Base-by-base conservation (phyloP, 2,329 filamentous ascomycete species). In the Didymella lethalis region DNA sequence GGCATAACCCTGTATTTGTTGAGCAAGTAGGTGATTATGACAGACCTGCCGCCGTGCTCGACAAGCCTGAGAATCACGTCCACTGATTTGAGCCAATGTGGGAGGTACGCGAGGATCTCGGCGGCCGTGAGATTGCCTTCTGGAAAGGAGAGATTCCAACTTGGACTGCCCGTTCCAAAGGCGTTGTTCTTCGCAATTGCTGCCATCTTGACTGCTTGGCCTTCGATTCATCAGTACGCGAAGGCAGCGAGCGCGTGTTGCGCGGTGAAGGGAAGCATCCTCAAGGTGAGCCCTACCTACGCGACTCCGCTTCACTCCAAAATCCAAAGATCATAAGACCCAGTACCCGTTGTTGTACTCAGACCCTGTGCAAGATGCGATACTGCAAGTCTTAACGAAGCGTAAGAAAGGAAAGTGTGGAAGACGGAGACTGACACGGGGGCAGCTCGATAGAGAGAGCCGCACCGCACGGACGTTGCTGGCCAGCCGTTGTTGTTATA, bases 61-160 rank as follows among this genome's bases (percentile, higher is more conserved):
- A 67, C 28, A 31, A 75, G 56, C 5, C 73, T 64, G 20, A 69
- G 59, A 25, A 70, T 57, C 0, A 75, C 66, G 45, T 73, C 67
- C 23, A 63, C 36, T 1, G 62, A 68, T 47, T 71, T 69, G 32
- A 73, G 59, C 61, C 64, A 70, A 6, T 69, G 59, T 1, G 73
- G 72, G 4, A 69, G 47, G 29, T 73, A 74, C 0, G 64, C 61
- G 0, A 71, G 26, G 8, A 74, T 57, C 43, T 75, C 72, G 1
- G 64, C 59, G 0, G 65, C 66, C 1, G 72, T 74, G 29, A 74
- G 16, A 34, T 73, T 72, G 38, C 62, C 68, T 7, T 44, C 18
- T 7, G 70, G 71, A 29, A 73, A 73, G 1, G 62, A 38, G 4
- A 70, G 45, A 31, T 69, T 67, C 63, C 64, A 67, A 34, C 64